phyloP scores from a whole-genome alignment of 345 rosid species.

The Citrus medica region DNA sequence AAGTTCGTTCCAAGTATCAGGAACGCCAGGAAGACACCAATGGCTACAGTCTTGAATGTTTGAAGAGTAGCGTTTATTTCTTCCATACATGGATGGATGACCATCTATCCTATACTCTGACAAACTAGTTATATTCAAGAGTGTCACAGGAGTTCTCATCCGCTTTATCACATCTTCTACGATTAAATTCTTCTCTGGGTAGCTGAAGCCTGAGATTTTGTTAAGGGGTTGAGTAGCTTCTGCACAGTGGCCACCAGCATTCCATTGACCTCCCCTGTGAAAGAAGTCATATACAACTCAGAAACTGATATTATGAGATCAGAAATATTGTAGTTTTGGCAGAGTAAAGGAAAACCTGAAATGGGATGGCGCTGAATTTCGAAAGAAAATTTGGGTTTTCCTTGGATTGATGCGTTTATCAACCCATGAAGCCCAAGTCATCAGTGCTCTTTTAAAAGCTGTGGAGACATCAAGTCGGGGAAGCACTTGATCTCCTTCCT shows the following conservation, averaged over 20 bases:
- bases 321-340: not conserved
- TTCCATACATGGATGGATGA: slow-evolving; percentile 70
- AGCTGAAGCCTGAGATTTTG: slow-evolving; percentile 21
- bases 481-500: slow-evolving; percentile 69
- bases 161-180: slow-evolving; percentile 50
- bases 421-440: slow-evolving; percentile 90
- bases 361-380: slow-evolving; percentile 81
- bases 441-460: slow-evolving; percentile 77
- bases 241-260: slow-evolving; percentile 79
- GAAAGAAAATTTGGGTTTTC: slow-evolving; percentile 77
- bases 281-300: not conserved
- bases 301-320: not conserved
- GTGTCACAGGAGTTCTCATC: slow-evolving; percentile 70
- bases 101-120: slow-evolving; percentile 68
- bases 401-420: slow-evolving; percentile 59
- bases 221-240: slow-evolving; percentile 64
- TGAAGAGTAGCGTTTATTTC: slow-evolving; percentile 34
- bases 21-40: slow-evolving; percentile 97
- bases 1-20: slow-evolving; percentile 85
- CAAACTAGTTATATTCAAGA: slow-evolving; percentile 58
- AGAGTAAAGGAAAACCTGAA: slow-evolving; percentile 57
- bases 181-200: slow-evolving; percentile 48
- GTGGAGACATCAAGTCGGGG: slow-evolving; percentile 66
- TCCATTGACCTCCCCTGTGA: slow-evolving; percentile 85
- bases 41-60: slow-evolving; percentile 87